Evolutionary conservation across 1,284 basidiomycete species (phyloP).

Genomic region (Apiotrichum domesticum): DNA sequence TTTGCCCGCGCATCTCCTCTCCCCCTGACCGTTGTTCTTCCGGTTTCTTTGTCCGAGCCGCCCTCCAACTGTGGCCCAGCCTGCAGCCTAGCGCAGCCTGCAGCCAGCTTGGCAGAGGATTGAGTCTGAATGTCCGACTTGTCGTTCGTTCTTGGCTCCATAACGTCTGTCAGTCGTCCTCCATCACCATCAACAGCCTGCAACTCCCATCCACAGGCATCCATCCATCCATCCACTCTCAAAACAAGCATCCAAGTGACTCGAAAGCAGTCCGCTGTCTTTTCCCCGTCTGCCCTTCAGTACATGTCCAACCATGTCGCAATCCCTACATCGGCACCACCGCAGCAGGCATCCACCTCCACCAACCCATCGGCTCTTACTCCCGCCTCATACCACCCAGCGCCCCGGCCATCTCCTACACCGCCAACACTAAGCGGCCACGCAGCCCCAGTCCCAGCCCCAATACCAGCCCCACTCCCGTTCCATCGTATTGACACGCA

Average conservation of each 20-base stretch:
- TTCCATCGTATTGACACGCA: conserved; percentile 34
- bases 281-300: neutral
- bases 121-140: too few species aligned
- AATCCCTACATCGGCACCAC: conserved; percentile 52
- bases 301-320: conserved; percentile 50
- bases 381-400: conserved; percentile 46
- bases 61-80: neutral
- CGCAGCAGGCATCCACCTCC: conserved; percentile 49
- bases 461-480: conserved; percentile 20
- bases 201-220: neutral
- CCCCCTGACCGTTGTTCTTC: neutral
- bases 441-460: neutral
- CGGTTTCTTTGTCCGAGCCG: neutral
- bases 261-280: neutral
- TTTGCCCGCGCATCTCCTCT: neutral
- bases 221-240: conserved; percentile 5
- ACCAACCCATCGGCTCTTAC: conserved; percentile 51
- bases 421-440: conserved; percentile 46
- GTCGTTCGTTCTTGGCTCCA: neutral
- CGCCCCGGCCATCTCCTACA: conserved; percentile 41
- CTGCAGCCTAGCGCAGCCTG: too few species aligned
- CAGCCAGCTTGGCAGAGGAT: too few species aligned
- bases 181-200: neutral
- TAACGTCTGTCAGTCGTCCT: neutral
- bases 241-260: neutral